Evolutionary conservation across 345 rosid species (phyloP).

Genomic region (Punica granatum): DNA sequence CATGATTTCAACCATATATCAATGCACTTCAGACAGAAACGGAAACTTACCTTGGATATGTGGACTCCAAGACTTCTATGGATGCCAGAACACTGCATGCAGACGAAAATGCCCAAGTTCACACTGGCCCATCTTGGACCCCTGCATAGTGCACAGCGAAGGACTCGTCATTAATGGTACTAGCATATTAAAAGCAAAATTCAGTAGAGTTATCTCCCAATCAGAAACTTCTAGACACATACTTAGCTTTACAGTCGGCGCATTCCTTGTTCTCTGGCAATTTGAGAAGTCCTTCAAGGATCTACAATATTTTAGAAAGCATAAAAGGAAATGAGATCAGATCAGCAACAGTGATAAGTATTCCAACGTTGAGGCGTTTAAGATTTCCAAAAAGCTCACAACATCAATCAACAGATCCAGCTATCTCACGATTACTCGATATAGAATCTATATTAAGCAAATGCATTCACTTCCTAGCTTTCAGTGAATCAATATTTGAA

Average conservation of each 20-base stretch:
- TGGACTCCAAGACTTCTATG: conserved; percentile 99
- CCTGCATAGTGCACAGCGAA: conserved; percentile 30
- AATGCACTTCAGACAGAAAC: neutral
- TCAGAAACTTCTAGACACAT: conserved; percentile 15
- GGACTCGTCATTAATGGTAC: neutral
- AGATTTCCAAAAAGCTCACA: neutral
- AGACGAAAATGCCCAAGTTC: conserved; percentile 92
- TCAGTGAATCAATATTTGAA: neutral
- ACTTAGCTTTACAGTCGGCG: conserved; percentile 98
- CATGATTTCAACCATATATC: neutral
- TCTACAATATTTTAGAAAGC: conserved; percentile 32
- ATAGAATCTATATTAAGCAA: neutral
- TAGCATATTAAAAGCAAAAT: neutral
- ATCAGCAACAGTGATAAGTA: neutral
- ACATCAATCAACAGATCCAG: neutral
- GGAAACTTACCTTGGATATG: conserved; percentile 71
- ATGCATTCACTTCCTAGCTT: neutral
- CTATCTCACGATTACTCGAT: neutral
- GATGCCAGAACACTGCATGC: conserved; percentile 98
- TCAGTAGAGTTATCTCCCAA: neutral
- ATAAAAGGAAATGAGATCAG: neutral
- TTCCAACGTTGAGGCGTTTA: neutral
- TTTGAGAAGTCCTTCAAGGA: conserved; percentile 83
- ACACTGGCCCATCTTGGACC: conserved; percentile 99
- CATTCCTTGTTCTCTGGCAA: conserved; percentile 93